Percentiles rank a stretch among this genome's conserved stretches.
Evolutionary conservation across 2,329 filamentous ascomycete genomes (phyloP).

Genomic region (Ophiostoma ulmi): DNA sequence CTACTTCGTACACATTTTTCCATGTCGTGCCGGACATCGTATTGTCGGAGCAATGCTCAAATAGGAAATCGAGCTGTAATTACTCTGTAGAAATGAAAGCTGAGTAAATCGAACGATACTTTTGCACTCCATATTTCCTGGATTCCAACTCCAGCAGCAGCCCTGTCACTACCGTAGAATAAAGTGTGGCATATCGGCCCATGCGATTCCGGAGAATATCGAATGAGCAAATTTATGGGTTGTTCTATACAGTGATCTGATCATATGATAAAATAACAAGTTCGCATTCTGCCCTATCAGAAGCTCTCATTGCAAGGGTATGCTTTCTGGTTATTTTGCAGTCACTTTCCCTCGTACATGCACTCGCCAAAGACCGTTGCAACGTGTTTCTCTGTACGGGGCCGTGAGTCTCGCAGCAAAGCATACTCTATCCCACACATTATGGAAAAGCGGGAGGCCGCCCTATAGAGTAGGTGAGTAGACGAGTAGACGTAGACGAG

Average conservation of each 20-base stretch:
- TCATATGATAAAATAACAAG: too few relatives aligned
- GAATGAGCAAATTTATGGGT: not conserved
- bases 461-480: not conserved
- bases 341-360: not conserved
- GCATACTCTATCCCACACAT: not conserved
- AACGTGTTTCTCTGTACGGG: not conserved
- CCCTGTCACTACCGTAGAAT: not conserved
- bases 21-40: not conserved
- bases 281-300: not conserved
- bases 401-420: not conserved
- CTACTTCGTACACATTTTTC: not conserved
- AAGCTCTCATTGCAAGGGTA: not conserved
- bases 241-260: too few relatives aligned
- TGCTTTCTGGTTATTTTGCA: not conserved
- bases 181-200: slow-evolving; percentile 9
- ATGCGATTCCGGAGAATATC: not conserved
- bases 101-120: not conserved
- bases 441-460: not conserved
- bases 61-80: not conserved
- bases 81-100: not conserved
- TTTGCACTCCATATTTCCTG: not conserved
- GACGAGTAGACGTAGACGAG: too few relatives aligned
- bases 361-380: not conserved
- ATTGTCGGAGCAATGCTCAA: slow-evolving; percentile 1
- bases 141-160: not conserved